A percentile compares a stretch with the other conserved stretches of the same genome.
phyloP scores from a whole-genome alignment of 805 yeast genomes.

The Zygosaccharomyces gambellarensis region DNA sequence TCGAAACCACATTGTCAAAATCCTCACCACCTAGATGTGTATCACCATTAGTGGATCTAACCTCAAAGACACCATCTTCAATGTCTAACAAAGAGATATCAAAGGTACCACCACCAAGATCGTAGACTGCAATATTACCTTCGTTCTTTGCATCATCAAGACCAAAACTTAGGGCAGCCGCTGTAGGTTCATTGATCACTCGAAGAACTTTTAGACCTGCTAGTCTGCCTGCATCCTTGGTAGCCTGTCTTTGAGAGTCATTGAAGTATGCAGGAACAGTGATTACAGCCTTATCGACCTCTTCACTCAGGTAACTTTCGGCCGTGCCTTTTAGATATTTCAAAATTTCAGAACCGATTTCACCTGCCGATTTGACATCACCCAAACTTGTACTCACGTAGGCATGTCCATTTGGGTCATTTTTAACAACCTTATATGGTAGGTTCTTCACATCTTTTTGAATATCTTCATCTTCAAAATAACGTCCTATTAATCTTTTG shows the following conservation, averaged over 20 bases:
- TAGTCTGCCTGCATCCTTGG: slow-evolving; percentile 70
- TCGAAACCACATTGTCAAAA: slow-evolving; percentile 62
- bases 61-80: slow-evolving; percentile 78
- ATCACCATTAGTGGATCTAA: slow-evolving; percentile 77
- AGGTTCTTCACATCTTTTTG: slow-evolving; percentile 59
- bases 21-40: slow-evolving; percentile 87
- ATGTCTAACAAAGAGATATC: slow-evolving; percentile 75
- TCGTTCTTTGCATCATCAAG: slow-evolving; percentile 40
- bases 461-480: slow-evolving; percentile 62
- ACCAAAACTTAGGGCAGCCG: slow-evolving; percentile 82
- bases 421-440: slow-evolving; percentile 59
- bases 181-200: slow-evolving; percentile 80
- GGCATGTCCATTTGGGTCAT: slow-evolving; percentile 58
- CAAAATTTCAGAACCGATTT: slow-evolving; percentile 62
- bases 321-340: slow-evolving; percentile 64
- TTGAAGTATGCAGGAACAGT: slow-evolving; percentile 85
- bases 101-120: slow-evolving; percentile 82
- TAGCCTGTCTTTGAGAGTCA: slow-evolving; percentile 77
- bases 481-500: slow-evolving; percentile 73
- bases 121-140: slow-evolving; percentile 50
- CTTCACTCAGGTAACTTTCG: slow-evolving; percentile 48
- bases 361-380: slow-evolving; percentile 58
- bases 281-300: slow-evolving; percentile 66
- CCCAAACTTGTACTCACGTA: slow-evolving; percentile 45
- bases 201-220: slow-evolving; percentile 74